Base-by-base conservation (phyloP, 2,329 filamentous ascomycete species). In the Emydomyces testavorans region DNA sequence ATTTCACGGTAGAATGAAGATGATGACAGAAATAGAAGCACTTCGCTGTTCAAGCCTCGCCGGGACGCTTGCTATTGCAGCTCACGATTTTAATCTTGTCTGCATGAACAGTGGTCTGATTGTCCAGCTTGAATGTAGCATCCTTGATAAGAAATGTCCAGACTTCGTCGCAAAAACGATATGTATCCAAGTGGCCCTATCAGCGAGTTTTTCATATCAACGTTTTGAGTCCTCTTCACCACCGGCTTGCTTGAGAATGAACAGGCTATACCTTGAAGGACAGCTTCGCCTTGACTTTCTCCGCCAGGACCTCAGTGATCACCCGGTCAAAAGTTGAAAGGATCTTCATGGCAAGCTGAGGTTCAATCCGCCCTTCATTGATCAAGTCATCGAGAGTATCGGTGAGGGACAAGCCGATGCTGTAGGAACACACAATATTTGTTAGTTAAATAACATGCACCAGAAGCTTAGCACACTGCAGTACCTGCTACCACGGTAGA, bases 131-230 rank as follows among this genome's bases (percentile, higher is more conserved):
- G 73, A 98, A 96, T n/a, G 82, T 88, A 48, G 96, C 89, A 57
- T 96, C 92, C 70, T 95, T 95, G 69, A 98, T 94, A 50, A 98
- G 78, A 67, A 98, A 98, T 1, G 92, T 98, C 92, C 92, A 98
- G 50, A 98, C 92, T 71, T 98, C 92, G 69, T 98, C 92, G 72
- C 92, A 98, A 76, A 98, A 98, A 58, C 92, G 84, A 73, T 98
- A 98, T 13, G 92, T 96, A 65, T 96, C 89, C 54, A 98, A 81
- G 63, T 93, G 92, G 40, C 92, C 92, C 90, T 95, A 43, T 37
- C 16, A 29, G 44, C 29, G 35, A 35, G 16, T 39, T 35, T n/a
- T n/a, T 38, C 32, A 34, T 20, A 43, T 45, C 35, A 49, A 41
- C 26, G 7, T 26, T 23, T 43, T 34, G 21, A 8, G 42, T 46